Percentiles rank a stretch among this genome's conserved stretches.
Conservation (phyloP, 2,329 filamentous ascomycete genomes). For the Penicillium brasilianum region DNA sequence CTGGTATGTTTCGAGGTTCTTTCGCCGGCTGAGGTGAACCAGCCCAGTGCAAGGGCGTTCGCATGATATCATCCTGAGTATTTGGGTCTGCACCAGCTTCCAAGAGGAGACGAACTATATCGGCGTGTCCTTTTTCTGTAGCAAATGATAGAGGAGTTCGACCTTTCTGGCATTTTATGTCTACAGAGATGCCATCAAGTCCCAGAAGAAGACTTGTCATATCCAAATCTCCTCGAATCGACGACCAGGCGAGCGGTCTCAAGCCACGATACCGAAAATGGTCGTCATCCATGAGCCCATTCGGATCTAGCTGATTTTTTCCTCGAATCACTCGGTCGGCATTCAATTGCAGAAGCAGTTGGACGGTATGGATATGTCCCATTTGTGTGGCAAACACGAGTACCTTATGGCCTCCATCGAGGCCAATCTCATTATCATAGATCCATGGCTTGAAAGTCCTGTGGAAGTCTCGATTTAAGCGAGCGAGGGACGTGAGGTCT, state of each 20-base stretch:
- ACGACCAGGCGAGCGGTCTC: slow-evolving; percentile 12
- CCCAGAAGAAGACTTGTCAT: not conserved
- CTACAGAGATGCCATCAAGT: slow-evolving; percentile 2
- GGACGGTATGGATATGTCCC: slow-evolving; percentile 5
- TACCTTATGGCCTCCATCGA: not conserved
- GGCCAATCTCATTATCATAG: not conserved
- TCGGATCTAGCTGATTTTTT: not conserved
- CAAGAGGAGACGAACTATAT: slow-evolving; percentile 7
- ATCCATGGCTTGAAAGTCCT: not conserved
- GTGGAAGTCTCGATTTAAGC: not conserved
- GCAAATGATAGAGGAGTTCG: slow-evolving; percentile 12
- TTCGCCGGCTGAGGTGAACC: slow-evolving; percentile 5
- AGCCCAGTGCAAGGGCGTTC: slow-evolving; percentile 13
- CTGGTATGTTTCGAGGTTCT: not conserved
- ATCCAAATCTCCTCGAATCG: slow-evolving; percentile 6
- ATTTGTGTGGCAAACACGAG: not conserved
- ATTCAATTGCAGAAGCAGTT: slow-evolving; percentile 2
- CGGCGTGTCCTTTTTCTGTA: slow-evolving; percentile 7
- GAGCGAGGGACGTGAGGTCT: not conserved
- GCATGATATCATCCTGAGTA: slow-evolving; percentile 4
- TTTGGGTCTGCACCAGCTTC: slow-evolving; percentile 12
- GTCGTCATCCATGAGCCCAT: not conserved
- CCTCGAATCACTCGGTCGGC: not conserved
- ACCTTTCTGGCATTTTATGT: not conserved
- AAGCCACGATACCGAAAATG: not conserved